Evolutionary conservation across 2,329 filamentous ascomycete genomes (phyloP), one percentile per base, ranked within the genome.

Genomic region (Leptographium flavum): DNA sequence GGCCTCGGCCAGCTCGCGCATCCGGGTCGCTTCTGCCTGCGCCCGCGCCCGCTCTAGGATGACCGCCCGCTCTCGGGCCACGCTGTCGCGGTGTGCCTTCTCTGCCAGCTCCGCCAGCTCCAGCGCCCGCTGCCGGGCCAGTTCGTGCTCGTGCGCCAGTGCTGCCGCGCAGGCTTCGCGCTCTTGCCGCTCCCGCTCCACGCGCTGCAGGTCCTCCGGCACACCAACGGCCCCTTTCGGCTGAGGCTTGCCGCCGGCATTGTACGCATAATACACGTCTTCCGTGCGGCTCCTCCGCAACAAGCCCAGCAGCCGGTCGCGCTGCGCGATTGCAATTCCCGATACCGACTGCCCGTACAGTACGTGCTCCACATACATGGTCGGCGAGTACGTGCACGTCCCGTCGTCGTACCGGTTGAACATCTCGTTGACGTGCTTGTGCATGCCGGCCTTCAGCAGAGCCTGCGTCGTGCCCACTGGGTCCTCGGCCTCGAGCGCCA

Each of bases 391-490:
- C 1, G 70, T 74, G 52, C 69, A 68, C 5, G 63, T 65, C 22
- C 69, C 69, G 36, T 71, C 63, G 1, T 60, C 70, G 58, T 68
- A 76, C 48, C 68, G 62, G 51, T 79, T 76, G 53, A 69, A 74
- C 0, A 71, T 63, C 49, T 74, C 70, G 59, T 82, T 82, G 53
- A 82, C 61, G 28, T 72, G 62, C 54, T 77, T 76, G 76, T 78
- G 82, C 61, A 81, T 69, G 37, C 73, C 76, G 1, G 72, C 73
- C 53, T 78, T 77, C 8, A 83, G 63, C 1, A 83, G 66, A 0
- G 72, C 68, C 36, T 70, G 69, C 0, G 74, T 73, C 6, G 75
- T 74, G 1, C 66, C 60, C 3, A 79, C 48, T 0, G 78, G 67
- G 36, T 77, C 71, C 8, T 60, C 52, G 0, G 73, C 70, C 45